phyloP scores from a whole-genome alignment of 2,329 filamentous ascomycete genomes.

The Triangularia verruculosa region DNA sequence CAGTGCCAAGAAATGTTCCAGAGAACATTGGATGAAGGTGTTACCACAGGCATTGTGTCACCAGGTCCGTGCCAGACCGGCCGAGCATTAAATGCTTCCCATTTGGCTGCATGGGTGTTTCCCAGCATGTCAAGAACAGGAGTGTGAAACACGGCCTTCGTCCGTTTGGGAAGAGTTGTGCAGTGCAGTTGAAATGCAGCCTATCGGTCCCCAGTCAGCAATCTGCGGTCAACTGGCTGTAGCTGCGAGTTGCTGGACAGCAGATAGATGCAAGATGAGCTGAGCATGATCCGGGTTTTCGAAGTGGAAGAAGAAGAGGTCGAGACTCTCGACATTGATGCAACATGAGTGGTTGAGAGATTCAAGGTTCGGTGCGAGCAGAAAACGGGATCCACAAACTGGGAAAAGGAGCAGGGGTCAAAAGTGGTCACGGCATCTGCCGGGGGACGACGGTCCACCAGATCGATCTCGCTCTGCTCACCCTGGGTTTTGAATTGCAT shows the following conservation, averaged over 20 bases:
- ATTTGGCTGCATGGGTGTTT: neutral
- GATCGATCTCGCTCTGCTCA: conserved; percentile 1
- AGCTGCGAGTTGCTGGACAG: neutral
- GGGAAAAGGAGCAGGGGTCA: neutral
- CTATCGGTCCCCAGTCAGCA: neutral
- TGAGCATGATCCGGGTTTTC: neutral
- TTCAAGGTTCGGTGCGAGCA: neutral
- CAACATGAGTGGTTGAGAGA: neutral
- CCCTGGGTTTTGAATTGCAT: neutral
- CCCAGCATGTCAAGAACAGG: neutral
- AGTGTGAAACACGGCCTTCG: conserved; percentile 1
- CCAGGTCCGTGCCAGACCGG: neutral
- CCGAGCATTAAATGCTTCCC: neutral
- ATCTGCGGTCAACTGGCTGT: neutral
- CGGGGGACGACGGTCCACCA: neutral
- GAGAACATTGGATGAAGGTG: conserved; percentile 3
- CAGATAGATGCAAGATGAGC: neutral
- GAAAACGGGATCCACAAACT: neutral
- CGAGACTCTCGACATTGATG: neutral
- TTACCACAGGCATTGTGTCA: neutral
- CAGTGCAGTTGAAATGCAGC: neutral
- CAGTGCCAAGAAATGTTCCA: neutral
- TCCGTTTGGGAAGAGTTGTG: neutral
- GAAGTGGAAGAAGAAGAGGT: neutral
- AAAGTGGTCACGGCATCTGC: neutral